Conservation (phyloP, 441 rosid species). For the Flueggea neowawraea region DNA sequence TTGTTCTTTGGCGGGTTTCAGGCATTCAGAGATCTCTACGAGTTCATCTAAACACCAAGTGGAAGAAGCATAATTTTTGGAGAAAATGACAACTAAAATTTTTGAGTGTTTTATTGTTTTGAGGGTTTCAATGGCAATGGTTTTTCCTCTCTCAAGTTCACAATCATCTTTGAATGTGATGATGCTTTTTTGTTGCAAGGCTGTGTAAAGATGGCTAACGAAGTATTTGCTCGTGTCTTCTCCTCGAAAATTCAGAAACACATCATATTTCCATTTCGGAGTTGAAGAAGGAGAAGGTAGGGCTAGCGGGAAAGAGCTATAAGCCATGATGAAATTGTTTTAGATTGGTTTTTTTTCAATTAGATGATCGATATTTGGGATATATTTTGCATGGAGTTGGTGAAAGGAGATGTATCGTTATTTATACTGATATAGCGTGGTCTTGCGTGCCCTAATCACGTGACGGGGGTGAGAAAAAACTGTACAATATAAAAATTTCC, state of each 20-base stretch:
- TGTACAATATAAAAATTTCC: too few species aligned
- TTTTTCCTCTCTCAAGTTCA: background rate
- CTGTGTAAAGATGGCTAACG: background rate
- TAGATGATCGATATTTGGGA: too few species aligned
- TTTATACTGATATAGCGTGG: too few species aligned
- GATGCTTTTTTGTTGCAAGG: background rate
- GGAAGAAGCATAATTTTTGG: constrained; percentile 3
- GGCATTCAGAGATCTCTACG: background rate
- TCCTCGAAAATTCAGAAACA: background rate
- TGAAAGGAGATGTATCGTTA: too few species aligned
- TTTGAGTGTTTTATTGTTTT: background rate
- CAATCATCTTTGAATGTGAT: background rate
- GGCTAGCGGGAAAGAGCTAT: too few species aligned
- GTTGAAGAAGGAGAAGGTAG: too few species aligned
- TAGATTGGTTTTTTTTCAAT: too few species aligned
- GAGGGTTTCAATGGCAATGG: background rate
- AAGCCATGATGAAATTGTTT: too few species aligned
- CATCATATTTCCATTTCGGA: background rate
- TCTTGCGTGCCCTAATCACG: too few species aligned
- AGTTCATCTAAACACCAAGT: constrained; percentile 7
- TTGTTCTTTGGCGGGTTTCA: background rate
- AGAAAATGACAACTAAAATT: background rate
- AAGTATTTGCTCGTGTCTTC: constrained; percentile 1
- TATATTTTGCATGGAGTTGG: too few species aligned
- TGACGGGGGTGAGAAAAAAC: too few species aligned